A percentile compares a stretch with the other conserved stretches of the same genome.
Conservation (phyloP, 495 filamentous ascomycete genomes). For the Penicillium steckii region DNA sequence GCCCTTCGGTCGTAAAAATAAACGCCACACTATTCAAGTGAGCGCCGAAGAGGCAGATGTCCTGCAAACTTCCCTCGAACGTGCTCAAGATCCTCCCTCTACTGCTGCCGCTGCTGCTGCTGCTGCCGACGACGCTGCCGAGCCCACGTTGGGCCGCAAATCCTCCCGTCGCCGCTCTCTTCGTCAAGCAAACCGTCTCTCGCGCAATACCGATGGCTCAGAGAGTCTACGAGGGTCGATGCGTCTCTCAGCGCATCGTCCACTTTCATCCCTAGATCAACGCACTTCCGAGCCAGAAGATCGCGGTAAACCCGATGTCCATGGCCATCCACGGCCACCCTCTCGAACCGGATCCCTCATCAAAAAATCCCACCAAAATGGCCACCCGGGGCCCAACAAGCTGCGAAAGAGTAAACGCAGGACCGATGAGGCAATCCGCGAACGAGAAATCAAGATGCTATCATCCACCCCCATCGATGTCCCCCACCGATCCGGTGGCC, state of each 20-base stretch:
- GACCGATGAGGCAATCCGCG: slow-evolving; percentile 68
- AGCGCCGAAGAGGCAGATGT: slow-evolving; percentile 34
- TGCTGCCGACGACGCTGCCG: too few relatives aligned
- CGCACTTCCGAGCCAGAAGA: slow-evolving; percentile 14
- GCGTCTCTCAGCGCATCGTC: slow-evolving; percentile 29
- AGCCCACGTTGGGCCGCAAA: slow-evolving; percentile 35
- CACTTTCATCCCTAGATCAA: slow-evolving; percentile 20
- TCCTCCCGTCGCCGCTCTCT: slow-evolving; percentile 44
- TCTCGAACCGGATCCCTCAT: slow-evolving; percentile 62
- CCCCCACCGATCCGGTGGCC: slow-evolving; percentile 57
- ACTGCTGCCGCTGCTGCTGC: too few relatives aligned
- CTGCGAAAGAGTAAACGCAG: slow-evolving; percentile 74
- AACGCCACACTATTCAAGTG: slow-evolving; percentile 47
- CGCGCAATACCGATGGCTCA: slow-evolving; percentile 28
- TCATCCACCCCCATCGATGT: slow-evolving; percentile 61
- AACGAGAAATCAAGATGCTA: slow-evolving; percentile 87
- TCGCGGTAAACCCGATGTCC: slow-evolving; percentile 1
- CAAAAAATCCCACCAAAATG: slow-evolving; percentile 43
- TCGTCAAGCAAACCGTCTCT: slow-evolving; percentile 37
- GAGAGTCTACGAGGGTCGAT: slow-evolving; percentile 31
- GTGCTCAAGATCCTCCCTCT: slow-evolving; percentile 23
- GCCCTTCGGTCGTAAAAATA: slow-evolving; percentile 71
- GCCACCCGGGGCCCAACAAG: slow-evolving; percentile 33
- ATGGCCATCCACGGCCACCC: slow-evolving; percentile 25
- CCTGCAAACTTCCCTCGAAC: slow-evolving; percentile 24